These are phyloP conservation scores for Wickerhamiella pararugosa DNA, from an alignment of 1,139 yeast genomes.

Conservation along the genomic window DNA sequence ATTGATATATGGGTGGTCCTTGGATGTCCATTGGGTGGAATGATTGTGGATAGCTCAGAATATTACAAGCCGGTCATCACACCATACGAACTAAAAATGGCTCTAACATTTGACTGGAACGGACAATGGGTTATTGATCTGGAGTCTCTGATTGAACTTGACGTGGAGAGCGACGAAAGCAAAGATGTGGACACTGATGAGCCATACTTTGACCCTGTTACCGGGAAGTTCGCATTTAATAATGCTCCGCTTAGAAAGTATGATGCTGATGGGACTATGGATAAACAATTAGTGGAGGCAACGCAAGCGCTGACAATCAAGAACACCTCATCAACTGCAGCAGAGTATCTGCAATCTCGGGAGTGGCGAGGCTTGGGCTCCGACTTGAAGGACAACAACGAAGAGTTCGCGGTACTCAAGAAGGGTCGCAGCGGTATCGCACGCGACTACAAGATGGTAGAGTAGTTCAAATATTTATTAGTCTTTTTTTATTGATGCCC, in stretches of 20 bases:
- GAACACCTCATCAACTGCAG: conserved; percentile 82
- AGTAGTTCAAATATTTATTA: not conserved
- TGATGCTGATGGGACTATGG: conserved; percentile 42
- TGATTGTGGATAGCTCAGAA: conserved; percentile 64
- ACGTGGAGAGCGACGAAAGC: conserved; percentile 22
- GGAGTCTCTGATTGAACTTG: conserved; percentile 33
- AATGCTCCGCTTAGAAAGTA: conserved; percentile 60
- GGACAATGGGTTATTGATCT: conserved; percentile 89
- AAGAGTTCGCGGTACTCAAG: conserved; percentile 43
- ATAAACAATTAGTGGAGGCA: conserved; percentile 28
- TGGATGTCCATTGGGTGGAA: conserved; percentile 92
- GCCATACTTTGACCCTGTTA: conserved; percentile 79
- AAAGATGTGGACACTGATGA: conserved; percentile 40
- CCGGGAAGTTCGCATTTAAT: conserved; percentile 55
- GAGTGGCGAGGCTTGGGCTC: conserved; percentile 88
- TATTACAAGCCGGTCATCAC: conserved; percentile 86
- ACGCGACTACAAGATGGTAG: conserved; percentile 41
- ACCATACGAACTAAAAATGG: conserved; percentile 78
- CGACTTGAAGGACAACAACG: conserved; percentile 31
- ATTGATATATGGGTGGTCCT: conserved; percentile 87
- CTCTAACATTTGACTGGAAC: conserved; percentile 73
- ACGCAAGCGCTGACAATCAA: conserved; percentile 37
- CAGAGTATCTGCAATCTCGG: conserved; percentile 53
- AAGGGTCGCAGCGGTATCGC: conserved; percentile 83
- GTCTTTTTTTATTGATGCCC: too few relatives aligned